Conservation (phyloP, 768 basidiomycete genomes). For the Mycena galericulata region DNA sequence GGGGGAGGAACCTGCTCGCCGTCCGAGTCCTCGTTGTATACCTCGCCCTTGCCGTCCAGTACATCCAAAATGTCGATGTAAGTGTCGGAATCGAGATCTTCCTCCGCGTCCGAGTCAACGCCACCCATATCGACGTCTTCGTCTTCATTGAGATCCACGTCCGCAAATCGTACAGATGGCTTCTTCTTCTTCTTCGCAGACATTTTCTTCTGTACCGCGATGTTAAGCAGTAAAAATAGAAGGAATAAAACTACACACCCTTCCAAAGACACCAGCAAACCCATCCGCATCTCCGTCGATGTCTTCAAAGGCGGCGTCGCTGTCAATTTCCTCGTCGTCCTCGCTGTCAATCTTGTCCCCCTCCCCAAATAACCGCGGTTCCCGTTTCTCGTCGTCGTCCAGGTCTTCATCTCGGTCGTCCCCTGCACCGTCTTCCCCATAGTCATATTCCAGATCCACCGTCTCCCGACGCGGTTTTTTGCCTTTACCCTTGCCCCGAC, state of each 20-base stretch:
- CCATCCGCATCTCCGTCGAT: conserved; percentile 74
- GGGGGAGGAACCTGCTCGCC: conserved; percentile 50
- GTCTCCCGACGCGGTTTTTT: conserved; percentile 30
- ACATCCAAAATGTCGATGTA: conserved; percentile 76
- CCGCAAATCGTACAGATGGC: conserved; percentile 56
- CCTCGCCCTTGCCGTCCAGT: conserved; percentile 70
- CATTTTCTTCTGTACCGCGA: conserved; percentile 36
- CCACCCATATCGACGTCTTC: conserved; percentile 54
- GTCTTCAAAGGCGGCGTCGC: conserved; percentile 87
- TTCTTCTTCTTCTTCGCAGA: conserved; percentile 43
- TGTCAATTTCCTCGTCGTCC: conserved; percentile 90
- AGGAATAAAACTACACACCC: conserved; percentile 47
- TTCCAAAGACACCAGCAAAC: conserved; percentile 73
- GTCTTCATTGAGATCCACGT: conserved; percentile 78
- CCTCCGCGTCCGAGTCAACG: conserved; percentile 55
- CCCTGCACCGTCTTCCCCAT: conserved; percentile 31
- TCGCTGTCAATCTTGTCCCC: conserved; percentile 69
- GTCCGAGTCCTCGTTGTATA: conserved; percentile 51
- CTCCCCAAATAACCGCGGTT: conserved; percentile 63
- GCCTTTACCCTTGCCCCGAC: conserved; percentile 25
- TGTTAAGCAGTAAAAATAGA: not conserved
- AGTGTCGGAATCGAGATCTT: conserved; percentile 60
- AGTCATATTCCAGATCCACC: conserved; percentile 29
- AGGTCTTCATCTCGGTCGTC: conserved; percentile 12
- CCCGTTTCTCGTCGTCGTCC: conserved; percentile 9